phyloP scores from a whole-genome alignment of 345 rosid species.

The Theobroma cacao region DNA sequence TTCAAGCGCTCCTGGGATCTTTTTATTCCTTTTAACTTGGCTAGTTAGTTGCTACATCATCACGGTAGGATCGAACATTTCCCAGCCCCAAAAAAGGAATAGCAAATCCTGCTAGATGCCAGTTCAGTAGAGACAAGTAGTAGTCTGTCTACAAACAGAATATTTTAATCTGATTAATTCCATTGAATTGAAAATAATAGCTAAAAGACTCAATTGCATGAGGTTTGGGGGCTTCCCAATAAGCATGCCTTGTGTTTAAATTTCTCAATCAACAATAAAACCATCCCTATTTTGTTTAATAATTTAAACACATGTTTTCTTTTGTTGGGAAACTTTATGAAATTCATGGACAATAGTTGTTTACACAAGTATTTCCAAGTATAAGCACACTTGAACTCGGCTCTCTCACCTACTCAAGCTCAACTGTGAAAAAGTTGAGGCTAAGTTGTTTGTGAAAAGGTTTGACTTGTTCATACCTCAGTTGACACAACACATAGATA shows the following conservation, averaged over 20 bases:
- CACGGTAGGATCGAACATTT: not conserved
- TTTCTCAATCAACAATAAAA: not conserved
- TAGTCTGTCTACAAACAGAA: not conserved
- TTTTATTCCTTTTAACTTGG: not conserved
- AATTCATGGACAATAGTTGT: not conserved
- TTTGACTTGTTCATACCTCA: not conserved
- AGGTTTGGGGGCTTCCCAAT: not conserved
- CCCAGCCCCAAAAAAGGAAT: not conserved
- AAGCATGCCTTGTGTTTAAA: not conserved
- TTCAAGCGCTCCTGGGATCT: not conserved
- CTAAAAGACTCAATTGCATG: not conserved
- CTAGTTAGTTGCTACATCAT: not conserved
- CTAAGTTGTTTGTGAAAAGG: not conserved
- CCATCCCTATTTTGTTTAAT: not conserved
- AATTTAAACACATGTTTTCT: not conserved
- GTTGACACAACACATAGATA: not conserved
- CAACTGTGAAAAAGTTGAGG: not conserved
- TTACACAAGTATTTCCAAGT: not conserved
- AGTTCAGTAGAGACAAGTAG: not conserved
- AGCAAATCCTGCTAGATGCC: not conserved
- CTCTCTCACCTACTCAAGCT: not conserved
- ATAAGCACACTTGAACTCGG: not conserved
- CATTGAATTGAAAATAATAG: not conserved
- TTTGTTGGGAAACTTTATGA: not conserved
- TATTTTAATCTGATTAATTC: not conserved